phyloP scores from a whole-genome alignment of 1,284 basidiomycete genomes.

The Fomitopsis palustris region DNA sequence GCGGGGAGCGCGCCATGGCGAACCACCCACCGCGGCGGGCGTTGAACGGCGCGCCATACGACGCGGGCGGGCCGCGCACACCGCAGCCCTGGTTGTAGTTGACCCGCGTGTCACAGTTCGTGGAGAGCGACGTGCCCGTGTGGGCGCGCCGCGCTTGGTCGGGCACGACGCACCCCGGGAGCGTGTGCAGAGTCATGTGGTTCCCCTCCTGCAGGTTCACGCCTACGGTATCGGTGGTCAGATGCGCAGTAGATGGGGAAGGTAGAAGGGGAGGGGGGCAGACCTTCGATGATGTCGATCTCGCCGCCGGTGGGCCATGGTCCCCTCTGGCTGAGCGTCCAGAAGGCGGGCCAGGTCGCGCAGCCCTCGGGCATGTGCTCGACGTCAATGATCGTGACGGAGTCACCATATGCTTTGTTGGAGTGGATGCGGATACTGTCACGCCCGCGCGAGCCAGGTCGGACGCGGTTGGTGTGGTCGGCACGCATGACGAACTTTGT shows the following conservation, averaged over 20 bases:
- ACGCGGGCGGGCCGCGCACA: constrained; percentile 38
- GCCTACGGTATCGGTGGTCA: constrained; percentile 24
- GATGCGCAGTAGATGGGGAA: neutral
- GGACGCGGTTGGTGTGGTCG: constrained; percentile 36
- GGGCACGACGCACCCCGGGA: constrained; percentile 42
- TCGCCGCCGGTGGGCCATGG: constrained; percentile 55
- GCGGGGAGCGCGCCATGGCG: constrained; percentile 36
- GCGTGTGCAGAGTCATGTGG: constrained; percentile 52
- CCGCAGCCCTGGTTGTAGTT: constrained; percentile 66
- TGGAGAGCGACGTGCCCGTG: constrained; percentile 32
- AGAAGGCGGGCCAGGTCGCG: constrained; percentile 64
- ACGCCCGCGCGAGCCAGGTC: constrained; percentile 36
- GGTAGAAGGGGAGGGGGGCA: neutral
- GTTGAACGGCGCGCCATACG: constrained; percentile 53
- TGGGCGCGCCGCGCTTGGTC: constrained; percentile 7
- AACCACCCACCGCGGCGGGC: constrained; percentile 47
- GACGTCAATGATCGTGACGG: constrained; percentile 46
- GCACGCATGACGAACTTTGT: constrained; percentile 50
- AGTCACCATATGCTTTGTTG: constrained; percentile 37
- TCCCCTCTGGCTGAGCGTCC: constrained; percentile 49
- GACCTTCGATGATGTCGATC: constrained; percentile 53
- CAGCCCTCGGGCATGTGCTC: constrained; percentile 56
- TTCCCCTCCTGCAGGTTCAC: constrained; percentile 43
- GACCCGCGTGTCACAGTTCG: constrained; percentile 46
- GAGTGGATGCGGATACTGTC: constrained; percentile 51